Conservation (phyloP, 371 early-diverging fungal genomes). For the Homolaphlyctis polyrhiza region DNA sequence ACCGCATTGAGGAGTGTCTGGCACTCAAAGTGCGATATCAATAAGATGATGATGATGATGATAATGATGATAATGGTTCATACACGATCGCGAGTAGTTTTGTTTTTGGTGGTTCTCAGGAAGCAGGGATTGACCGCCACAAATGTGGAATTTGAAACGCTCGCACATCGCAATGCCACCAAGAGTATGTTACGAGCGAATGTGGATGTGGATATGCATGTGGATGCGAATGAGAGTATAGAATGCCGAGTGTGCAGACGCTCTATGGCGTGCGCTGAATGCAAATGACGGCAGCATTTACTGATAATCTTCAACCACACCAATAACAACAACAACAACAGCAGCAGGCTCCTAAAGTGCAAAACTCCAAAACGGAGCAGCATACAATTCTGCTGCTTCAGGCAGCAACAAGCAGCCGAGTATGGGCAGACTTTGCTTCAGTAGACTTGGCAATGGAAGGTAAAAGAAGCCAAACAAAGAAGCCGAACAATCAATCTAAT, state of each 20-base stretch:
- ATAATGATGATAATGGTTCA: neutral
- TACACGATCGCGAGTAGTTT: neutral
- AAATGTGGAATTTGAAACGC: too few species aligned
- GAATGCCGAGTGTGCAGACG: neutral
- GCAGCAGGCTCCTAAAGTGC: neutral
- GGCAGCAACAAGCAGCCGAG: neutral
- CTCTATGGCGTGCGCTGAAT: neutral
- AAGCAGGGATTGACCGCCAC: too few species aligned
- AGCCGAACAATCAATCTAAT: neutral
- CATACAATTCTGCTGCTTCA: neutral
- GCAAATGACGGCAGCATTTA: neutral
- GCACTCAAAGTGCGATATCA: constrained; percentile 24
- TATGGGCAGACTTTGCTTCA: neutral
- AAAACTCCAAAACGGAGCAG: neutral
- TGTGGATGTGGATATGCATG: too few species aligned
- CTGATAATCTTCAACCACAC: too few species aligned
- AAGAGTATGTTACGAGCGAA: too few species aligned
- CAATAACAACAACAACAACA: neutral
- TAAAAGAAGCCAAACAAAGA: too few species aligned
- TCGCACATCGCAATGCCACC: too few species aligned
- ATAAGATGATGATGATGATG: neutral
- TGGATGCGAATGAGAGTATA: too few species aligned
- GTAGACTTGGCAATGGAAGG: neutral
- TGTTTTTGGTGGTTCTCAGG: too few species aligned
- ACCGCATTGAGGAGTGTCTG: constrained; percentile 44